Conservation (phyloP, 208 protist genomes). For the Leishmania turanica region DNA sequence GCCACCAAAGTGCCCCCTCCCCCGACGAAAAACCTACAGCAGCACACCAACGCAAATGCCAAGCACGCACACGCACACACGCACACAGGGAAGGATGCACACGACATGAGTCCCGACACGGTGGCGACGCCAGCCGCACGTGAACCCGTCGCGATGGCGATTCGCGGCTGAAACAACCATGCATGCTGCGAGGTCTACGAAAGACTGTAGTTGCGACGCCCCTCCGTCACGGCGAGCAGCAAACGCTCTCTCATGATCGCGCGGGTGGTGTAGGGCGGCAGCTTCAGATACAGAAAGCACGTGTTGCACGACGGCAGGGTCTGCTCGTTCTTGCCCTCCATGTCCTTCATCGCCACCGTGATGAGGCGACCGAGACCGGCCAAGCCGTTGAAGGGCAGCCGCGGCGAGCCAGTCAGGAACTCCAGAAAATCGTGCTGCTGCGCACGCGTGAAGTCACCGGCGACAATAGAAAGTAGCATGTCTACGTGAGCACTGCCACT, state of each 20-base stretch:
- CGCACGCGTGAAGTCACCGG: constrained; percentile 54
- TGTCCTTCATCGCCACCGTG: constrained; percentile 82
- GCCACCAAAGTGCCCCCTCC: no score
- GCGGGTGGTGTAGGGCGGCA: constrained; percentile 80
- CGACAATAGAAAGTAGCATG: constrained; percentile 76
- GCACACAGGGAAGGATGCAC: not conserved
- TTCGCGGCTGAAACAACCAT: not conserved
- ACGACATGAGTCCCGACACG: not conserved
- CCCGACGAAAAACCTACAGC: no score
- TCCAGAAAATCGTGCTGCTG: constrained; percentile 87
- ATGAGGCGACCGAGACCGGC: constrained; percentile 72
- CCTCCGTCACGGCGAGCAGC: constrained; percentile 78
- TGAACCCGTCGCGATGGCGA: not conserved
- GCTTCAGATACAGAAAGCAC: constrained; percentile 92
- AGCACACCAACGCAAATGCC: not conserved
- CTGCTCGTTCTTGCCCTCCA: constrained; percentile 65
- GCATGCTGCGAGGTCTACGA: constrained; percentile 45
- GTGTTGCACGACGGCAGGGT: constrained; percentile 92
- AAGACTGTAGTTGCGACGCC: constrained; percentile 86
- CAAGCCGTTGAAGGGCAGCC: constrained; percentile 84
- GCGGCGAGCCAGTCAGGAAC: constrained; percentile 87
- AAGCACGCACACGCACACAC: not conserved
- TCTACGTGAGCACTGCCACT: constrained; percentile 58
- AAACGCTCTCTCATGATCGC: constrained; percentile 78
- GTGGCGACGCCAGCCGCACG: not conserved